Base-by-base conservation (phyloP, 192 early-diverging fungal genomes). In the Podila horticola region DNA sequence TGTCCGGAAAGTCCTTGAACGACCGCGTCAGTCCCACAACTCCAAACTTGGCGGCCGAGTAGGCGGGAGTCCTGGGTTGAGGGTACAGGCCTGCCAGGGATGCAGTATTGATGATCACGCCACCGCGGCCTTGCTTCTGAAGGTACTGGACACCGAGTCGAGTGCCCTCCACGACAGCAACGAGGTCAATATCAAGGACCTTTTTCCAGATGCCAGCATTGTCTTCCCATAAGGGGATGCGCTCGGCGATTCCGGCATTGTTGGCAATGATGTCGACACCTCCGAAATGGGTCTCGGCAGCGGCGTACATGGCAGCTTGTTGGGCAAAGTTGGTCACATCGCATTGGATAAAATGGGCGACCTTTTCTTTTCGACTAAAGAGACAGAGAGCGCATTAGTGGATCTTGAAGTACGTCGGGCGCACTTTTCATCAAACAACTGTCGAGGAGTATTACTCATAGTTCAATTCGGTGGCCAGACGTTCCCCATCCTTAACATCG, bases 101-200 rank as follows among this genome's bases (percentile, higher is more conserved):
- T 1, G 94, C 91, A 5, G 91, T 92, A 67, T 94, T 96, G 55
- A 96, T 82, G 10, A 93, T 90, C 12, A 92, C 94, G 8, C 85
- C 86, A 4, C 26, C 38, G 22, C 50, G 51, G 24, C 79, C 66
- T 36, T 77, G 82, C 24, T 86, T 77, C 8, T 74, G 58, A 68
- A 94, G 84, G 61, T 90, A 79, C 26, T 85, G 71, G 22, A 95
- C 76, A 0, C 90, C 95, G 29, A 93, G 66, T 4, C 91, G 89
- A 0, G 93, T 93, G 31, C 94, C 93, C 38, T 91, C 83, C 33
- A 96, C 84, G 4, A 95, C 92, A 22, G 92, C 93, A 11, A 85
- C 87, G 33, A 95, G 73, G 83, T 96, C 92, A 69, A 94, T 90
- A 72, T 93, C 93, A 33, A 96, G 85, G 13, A 90, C 86, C 28